Conservation (phyloP, 306 rosid genomes). For the Hippophae gyantsensis region DNA sequence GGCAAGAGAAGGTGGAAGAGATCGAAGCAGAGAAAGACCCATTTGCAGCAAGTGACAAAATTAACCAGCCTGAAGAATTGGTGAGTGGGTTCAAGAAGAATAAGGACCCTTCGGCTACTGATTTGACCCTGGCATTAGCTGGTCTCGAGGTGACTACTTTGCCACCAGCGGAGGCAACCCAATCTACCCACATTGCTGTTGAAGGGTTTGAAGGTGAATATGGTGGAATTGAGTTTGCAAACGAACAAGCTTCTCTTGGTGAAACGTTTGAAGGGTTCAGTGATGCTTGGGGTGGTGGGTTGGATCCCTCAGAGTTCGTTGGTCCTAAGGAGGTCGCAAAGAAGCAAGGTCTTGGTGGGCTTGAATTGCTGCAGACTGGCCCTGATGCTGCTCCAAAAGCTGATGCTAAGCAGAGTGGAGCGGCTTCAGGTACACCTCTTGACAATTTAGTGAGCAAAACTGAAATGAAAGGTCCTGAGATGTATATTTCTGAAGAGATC, state of each 20-base stretch:
- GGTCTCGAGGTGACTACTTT: slow-evolving; percentile 81
- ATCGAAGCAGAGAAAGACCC: slow-evolving; percentile 57
- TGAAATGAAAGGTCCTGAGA: slow-evolving; percentile 90
- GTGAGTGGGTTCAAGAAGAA: slow-evolving; percentile 78
- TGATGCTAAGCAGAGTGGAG: slow-evolving; percentile 25
- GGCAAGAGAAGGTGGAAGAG: slow-evolving; percentile 45
- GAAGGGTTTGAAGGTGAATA: slow-evolving; percentile 97
- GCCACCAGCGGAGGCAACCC: slow-evolving; percentile 90
- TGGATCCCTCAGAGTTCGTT: slow-evolving; percentile 82
- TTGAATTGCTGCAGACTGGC: slow-evolving; percentile 83
- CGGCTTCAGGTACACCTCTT: slow-evolving; percentile 42
- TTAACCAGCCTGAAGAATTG: slow-evolving; percentile 66
- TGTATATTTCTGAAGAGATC: slow-evolving; percentile 66
- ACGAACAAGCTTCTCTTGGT: slow-evolving; percentile 59
- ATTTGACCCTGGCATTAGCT: slow-evolving; percentile 64
- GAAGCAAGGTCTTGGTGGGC: slow-evolving; percentile 81
- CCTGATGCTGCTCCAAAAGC: slow-evolving; percentile 37
- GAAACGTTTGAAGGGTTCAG: slow-evolving; percentile 87
- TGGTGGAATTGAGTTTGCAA: slow-evolving; percentile 87
- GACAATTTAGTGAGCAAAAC: slow-evolving; percentile 49
- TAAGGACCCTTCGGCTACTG: slow-evolving; percentile 65
- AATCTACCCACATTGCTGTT: slow-evolving; percentile 72
- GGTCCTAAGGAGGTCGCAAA: slow-evolving; percentile 49
- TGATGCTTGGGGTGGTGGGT: slow-evolving; percentile 96
- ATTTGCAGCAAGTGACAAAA: slow-evolving; percentile 85